phyloP scores from a whole-genome alignment of 2,329 filamentous ascomycete genomes.

The Chrysosporium queenslandicum region DNA sequence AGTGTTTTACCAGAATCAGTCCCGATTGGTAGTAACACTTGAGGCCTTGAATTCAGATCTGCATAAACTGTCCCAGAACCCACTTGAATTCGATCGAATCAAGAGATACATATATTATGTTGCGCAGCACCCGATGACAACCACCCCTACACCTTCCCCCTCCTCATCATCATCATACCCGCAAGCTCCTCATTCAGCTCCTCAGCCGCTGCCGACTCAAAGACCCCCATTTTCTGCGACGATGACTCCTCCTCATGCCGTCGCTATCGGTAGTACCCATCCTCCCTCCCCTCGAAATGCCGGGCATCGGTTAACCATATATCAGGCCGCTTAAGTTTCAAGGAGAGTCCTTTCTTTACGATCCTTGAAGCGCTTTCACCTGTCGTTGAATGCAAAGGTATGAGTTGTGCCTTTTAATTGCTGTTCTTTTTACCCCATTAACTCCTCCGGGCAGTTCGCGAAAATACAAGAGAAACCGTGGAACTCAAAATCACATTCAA shows the following conservation, averaged over 20 bases:
- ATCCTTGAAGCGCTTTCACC: slow-evolving; percentile 56
- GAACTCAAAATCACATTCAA: slow-evolving; percentile 51
- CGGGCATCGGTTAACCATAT: slow-evolving; percentile 25
- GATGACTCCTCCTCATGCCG: slow-evolving; percentile 26
- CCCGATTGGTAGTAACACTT: slow-evolving; percentile 3
- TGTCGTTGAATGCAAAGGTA: slow-evolving; percentile 63
- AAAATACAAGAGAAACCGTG: slow-evolving; percentile 49
- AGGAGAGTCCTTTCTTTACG: slow-evolving; percentile 76
- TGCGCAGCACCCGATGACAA: slow-evolving; percentile 12
- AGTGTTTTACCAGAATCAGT: neutral
- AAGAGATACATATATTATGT: slow-evolving; percentile 27
- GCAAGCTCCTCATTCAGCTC: slow-evolving; percentile 21
- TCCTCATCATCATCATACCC: slow-evolving; percentile 15
- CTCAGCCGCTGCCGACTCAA: slow-evolving; percentile 19
- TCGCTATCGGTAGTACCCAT: slow-evolving; percentile 19
- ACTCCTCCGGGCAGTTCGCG: too few relatives aligned
- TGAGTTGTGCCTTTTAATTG: slow-evolving; percentile 22
- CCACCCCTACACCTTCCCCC: slow-evolving; percentile 19
- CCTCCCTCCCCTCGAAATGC: neutral
- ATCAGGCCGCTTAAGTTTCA: slow-evolving; percentile 48
- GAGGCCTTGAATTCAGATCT: slow-evolving; percentile 24
- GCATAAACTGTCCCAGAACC: slow-evolving; percentile 18
- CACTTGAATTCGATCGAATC: slow-evolving; percentile 27
- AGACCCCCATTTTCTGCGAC: slow-evolving; percentile 23
- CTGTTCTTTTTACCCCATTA: neutral